Evolutionary conservation across 2,329 filamentous ascomycete genomes (phyloP), one percentile per base, ranked within the genome.

Genomic region (Exophiala phaeomuriformis): DNA sequence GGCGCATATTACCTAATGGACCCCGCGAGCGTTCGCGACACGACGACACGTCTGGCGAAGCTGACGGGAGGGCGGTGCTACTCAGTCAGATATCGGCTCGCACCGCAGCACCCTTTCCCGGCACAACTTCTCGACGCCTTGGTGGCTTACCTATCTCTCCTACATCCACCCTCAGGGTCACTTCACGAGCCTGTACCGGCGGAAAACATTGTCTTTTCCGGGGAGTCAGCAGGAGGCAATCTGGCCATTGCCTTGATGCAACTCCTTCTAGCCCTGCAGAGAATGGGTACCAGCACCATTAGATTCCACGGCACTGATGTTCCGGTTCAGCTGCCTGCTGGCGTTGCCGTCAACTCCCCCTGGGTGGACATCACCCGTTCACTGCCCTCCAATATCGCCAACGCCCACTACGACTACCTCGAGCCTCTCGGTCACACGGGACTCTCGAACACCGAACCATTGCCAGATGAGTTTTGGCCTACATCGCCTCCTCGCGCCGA

Each of bases 41-140:
- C 67, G 29, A 67, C 69, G 33, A 59, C 69, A 8, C 65, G 67
- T 30, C 62, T 75, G 1, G 71, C 70, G 27, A 72, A 69, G 51
- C 28, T 60, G 31, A 63, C 64, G 6, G 67, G 70, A 10, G 70
- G 71, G 8, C 68, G 69, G 4, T 67, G 66, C 28, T 65, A 75
- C 32, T 74, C 71, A 7, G 70, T 77, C 28, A 67, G 72, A 45
- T 75, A 76, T 58, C 69, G 74, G 47, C 67, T 76, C 4, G 73
- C 73, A 2, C 74, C 74, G 10, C 72, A 76, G 47, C 64, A 73
- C 40, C 71, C 74, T 6, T 77, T 76, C 57, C 74, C 74, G 10
- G 67, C 72, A 3, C 71, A 71, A 2, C 61, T 77, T 4, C 65
- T 76, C 39, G 74, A 77, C 60, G 68, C 69, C 29, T 62, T 77